These are phyloP conservation scores for Simmondsia chinensis DNA, from an alignment of 148 eudicot genomes.

Conservation along the genomic window DNA sequence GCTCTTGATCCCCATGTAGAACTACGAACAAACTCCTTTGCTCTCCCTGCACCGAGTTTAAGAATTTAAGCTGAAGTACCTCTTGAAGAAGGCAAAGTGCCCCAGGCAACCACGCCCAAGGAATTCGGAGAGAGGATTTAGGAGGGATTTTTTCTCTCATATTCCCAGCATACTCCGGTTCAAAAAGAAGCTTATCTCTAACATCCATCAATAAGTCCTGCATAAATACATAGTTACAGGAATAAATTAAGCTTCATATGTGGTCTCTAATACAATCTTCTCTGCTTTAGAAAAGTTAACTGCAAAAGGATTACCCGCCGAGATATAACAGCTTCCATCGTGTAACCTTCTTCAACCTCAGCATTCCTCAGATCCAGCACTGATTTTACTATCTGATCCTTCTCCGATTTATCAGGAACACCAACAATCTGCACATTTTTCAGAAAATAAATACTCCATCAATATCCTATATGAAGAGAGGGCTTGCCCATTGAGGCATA, in stretches of 20 bases:
- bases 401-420: slow-evolving; percentile 72
- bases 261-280: neutral
- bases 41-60: too few relatives aligned
- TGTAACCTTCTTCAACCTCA: slow-evolving; percentile 89
- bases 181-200: slow-evolving; percentile 97
- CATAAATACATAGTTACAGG: slow-evolving; percentile 9
- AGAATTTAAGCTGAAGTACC: slow-evolving; percentile 56
- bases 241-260: slow-evolving; percentile 1
- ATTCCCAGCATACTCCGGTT: slow-evolving; percentile 96
- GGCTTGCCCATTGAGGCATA: neutral
- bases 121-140: slow-evolving; percentile 67
- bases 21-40: too few relatives aligned
- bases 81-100: slow-evolving; percentile 99
- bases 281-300: too few relatives aligned
- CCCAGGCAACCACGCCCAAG: slow-evolving; percentile 95
- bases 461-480: neutral
- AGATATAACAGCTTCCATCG: slow-evolving; percentile 65
- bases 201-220: slow-evolving; percentile 91
- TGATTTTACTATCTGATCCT: slow-evolving; percentile 92
- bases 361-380: slow-evolving; percentile 80
- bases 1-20: too few relatives aligned
- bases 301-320: slow-evolving; percentile 49
- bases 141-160: slow-evolving; percentile 76
- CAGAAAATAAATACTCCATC: slow-evolving; percentile 2
- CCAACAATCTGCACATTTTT: slow-evolving; percentile 68